phyloP scores from a whole-genome alignment of 1,284 basidiomycete genomes.

The Chiua sp. region DNA sequence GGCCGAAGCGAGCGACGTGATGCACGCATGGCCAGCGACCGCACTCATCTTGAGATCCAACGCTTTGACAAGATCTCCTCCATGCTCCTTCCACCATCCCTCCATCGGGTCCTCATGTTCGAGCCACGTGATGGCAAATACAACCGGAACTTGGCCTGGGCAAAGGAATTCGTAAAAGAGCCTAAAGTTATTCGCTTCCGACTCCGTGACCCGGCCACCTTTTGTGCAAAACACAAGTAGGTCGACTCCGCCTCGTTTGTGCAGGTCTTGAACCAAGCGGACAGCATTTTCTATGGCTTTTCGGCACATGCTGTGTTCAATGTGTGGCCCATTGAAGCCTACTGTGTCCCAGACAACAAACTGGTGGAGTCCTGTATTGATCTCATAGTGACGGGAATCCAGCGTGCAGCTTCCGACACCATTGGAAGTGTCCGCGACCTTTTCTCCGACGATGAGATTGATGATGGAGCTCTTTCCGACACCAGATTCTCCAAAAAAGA shows the following conservation, averaged over 20 bases:
- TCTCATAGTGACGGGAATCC: constrained; percentile 19
- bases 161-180: constrained; percentile 43
- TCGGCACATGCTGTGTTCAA: constrained; percentile 16
- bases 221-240: constrained; percentile 45
- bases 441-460: constrained; percentile 29
- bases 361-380: constrained; percentile 22
- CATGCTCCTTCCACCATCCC: constrained; percentile 30
- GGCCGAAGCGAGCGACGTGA: constrained; percentile 24
- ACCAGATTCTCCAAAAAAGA: constrained; percentile 37
- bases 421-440: constrained; percentile 20
- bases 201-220: constrained; percentile 30
- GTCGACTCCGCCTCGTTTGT: constrained; percentile 36
- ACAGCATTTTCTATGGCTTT: constrained; percentile 41
- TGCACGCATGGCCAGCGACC: constrained; percentile 33
- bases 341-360: constrained; percentile 44
- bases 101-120: constrained; percentile 38
- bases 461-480: constrained; percentile 36
- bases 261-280: constrained; percentile 37
- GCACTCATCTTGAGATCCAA: constrained; percentile 18
- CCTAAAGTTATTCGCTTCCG: constrained; percentile 35
- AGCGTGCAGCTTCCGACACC: constrained; percentile 28
- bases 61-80: constrained; percentile 11
- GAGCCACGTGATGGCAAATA: constrained; percentile 44
- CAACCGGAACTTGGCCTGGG: constrained; percentile 42
- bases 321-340: constrained; percentile 25